A percentile compares a stretch with the other conserved stretches of the same genome.
These are phyloP conservation scores for Pluteus cervinus DNA, from an alignment of 768 basidiomycete species.

Conservation along the genomic window DNA sequence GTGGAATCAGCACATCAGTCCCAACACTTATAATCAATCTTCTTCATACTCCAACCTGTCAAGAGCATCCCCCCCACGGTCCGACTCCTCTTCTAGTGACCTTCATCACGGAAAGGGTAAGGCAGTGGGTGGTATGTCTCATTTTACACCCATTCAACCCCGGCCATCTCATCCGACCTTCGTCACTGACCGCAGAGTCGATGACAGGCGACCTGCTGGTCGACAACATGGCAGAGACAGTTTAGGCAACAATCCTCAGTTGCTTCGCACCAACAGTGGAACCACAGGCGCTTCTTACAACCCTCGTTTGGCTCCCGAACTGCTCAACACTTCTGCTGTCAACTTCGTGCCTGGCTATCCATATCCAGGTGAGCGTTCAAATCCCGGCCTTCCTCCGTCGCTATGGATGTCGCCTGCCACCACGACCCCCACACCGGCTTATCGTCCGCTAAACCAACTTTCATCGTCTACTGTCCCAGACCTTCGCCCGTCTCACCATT, in stretches of 20 bases:
- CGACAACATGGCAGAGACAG: slow-evolving; percentile 3
- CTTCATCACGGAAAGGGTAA: slow-evolving; percentile 14
- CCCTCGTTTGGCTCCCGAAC: too few species aligned
- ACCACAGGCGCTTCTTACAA: too few species aligned
- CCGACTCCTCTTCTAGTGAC: slow-evolving; percentile 21
- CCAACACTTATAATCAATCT: slow-evolving; percentile 12
- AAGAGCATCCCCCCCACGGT: slow-evolving; percentile 21
- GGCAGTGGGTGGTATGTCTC: slow-evolving; percentile 14
- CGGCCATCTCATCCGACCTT: slow-evolving; percentile 4
- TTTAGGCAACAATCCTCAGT: too few species aligned
- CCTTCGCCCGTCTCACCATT: slow-evolving; percentile 25
- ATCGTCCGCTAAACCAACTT: slow-evolving; percentile 29
- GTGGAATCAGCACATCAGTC: slow-evolving; percentile 23
- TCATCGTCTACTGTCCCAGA: slow-evolving; percentile 31
- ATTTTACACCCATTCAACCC: slow-evolving; percentile 5
- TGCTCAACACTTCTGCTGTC: slow-evolving; percentile 9
- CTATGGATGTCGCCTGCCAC: slow-evolving; percentile 78
- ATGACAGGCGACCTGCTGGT: slow-evolving; percentile 6
- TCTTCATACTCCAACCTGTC: slow-evolving; percentile 21
- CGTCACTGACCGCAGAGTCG: slow-evolving; percentile 2
- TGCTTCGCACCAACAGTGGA: too few species aligned
- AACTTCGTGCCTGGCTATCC: slow-evolving; percentile 20
- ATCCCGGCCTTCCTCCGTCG: slow-evolving; percentile 60
- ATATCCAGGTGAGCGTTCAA: slow-evolving; percentile 42
- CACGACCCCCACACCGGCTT: slow-evolving; percentile 30